These are phyloP conservation scores for Suillus decipiens DNA, from an alignment of 768 basidiomycete genomes.

Conservation along the genomic window DNA sequence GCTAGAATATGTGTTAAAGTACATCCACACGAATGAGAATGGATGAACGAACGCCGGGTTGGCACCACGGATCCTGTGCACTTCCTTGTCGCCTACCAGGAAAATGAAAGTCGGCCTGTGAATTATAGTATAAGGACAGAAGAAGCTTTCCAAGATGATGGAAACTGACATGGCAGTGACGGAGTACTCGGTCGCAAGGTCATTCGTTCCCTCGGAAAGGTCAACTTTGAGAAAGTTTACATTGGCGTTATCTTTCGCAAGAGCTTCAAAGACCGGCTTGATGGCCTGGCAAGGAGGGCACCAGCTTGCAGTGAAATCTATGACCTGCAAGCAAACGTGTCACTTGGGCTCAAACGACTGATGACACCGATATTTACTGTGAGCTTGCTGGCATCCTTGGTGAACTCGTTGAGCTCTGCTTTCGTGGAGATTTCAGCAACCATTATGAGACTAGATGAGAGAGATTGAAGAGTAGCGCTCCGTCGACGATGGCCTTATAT, in stretches of 20 bases:
- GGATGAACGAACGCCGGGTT: constrained; percentile 53
- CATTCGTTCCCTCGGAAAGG: constrained; percentile 62
- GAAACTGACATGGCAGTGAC: constrained; percentile 71
- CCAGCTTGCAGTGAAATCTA: constrained; percentile 35
- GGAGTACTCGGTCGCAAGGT: constrained; percentile 63
- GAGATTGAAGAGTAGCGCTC: background rate
- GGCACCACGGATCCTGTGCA: constrained; percentile 76
- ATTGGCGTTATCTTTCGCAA: constrained; percentile 65
- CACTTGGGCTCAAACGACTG: background rate
- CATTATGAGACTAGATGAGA: background rate
- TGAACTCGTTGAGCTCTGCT: background rate
- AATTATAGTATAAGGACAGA: background rate
- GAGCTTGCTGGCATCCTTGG: background rate
- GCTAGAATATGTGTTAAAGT: constrained; percentile 36
- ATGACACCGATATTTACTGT: background rate
- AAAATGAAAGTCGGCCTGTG: constrained; percentile 85
- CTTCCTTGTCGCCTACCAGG: constrained; percentile 62
- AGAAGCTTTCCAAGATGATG: background rate
- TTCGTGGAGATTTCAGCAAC: background rate
- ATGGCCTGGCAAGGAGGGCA: constrained; percentile 87
- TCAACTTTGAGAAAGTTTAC: constrained; percentile 88
- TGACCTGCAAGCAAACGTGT: background rate
- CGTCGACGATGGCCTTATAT: background rate
- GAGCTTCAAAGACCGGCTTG: constrained; percentile 70
- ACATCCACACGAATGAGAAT: constrained; percentile 5